A percentile compares a stretch with the other conserved stretches of the same genome.
Evolutionary conservation across 371 early-diverging fungal species (phyloP).

Genomic region (Mortierella sp.): DNA sequence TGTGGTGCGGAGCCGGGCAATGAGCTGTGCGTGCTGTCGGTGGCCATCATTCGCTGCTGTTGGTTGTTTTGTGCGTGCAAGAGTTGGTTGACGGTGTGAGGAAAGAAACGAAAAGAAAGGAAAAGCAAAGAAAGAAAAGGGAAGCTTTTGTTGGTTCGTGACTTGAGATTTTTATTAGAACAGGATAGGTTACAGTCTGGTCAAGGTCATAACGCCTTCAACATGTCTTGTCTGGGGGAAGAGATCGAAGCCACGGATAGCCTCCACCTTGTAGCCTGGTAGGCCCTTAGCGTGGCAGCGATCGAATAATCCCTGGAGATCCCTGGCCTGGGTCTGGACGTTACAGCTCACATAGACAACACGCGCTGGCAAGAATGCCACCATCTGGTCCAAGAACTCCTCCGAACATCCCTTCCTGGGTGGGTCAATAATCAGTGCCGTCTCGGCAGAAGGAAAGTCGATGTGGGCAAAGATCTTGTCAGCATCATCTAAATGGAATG

Average conservation of each 20-base stretch:
- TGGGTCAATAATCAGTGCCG: constrained; percentile 78
- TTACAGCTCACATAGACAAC: constrained; percentile 80
- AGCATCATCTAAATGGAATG: constrained; percentile 69
- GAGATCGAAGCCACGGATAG: constrained; percentile 75
- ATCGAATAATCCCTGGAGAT: constrained; percentile 63
- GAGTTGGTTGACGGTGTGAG: neutral
- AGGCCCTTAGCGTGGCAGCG: constrained; percentile 56
- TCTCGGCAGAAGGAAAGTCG: constrained; percentile 61
- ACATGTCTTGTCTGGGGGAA: constrained; percentile 78
- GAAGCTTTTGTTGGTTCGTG: neutral
- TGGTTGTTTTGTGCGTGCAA: neutral
- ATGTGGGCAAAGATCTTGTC: constrained; percentile 67
- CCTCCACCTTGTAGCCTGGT: constrained; percentile 62
- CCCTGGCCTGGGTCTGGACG: constrained; percentile 70
- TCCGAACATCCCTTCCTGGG: constrained; percentile 74
- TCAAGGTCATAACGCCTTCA: constrained; percentile 72
- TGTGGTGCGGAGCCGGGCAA: constrained; percentile 7
- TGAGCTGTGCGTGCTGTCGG: constrained; percentile 18
- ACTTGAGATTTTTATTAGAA: neutral
- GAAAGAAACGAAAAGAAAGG: neutral
- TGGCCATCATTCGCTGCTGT: constrained; percentile 32
- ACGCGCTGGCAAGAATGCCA: constrained; percentile 70
- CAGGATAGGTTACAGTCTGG: constrained; percentile 21
- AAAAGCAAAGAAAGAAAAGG: too few species aligned
- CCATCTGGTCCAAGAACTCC: constrained; percentile 72